Evolutionary conservation across 306 rosid genomes (phyloP), one percentile per base, ranked within the genome.

Genomic region (Rosa chinensis): DNA sequence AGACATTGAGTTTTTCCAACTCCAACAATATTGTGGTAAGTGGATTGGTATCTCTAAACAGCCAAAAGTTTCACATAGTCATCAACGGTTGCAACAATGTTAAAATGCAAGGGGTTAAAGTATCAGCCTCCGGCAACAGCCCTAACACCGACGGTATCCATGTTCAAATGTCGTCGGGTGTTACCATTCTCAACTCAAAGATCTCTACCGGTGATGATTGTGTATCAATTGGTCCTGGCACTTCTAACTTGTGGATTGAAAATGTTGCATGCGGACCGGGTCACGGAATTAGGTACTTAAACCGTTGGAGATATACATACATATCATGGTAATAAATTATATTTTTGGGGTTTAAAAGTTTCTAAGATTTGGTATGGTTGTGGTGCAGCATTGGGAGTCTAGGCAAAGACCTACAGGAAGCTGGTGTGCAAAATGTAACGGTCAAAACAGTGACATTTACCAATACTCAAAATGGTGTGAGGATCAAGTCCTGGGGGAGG

Each of bases 121-220:
- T 88, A 25, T 28, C 56, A 0, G 91, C 91, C 0, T 14, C 81
- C 8, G 83, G 83, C 42, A 52, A 73, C 67, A 92, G 91, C 67
- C 97, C 91, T 3, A 92, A 92, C 82, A 92, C 92, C 4, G 91
- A 92, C 2, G 92, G 97, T n/a, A 92, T 92, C 58, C 94, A 90
- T 10, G 78, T 90, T 13, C 85, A 88, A 23, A n/a, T 56, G 17
- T 90, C 94, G 20, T 75, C 89, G 1, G 44, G 25, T 4, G 90
- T 92, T 17, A 84, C 84, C 56, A 90, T 88, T 10, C 74, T 82
- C 39, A 40, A 35, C 53, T 80, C 91, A 21, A 87, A 69, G 67
- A 85, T 90, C 13, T 56, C 52, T 5, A 90, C 95, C 0, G 95
- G 92, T 3, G 95, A 88, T 4, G 92, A 90, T 17, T 88, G 92